A percentile compares a stretch with the other conserved stretches of the same genome.
Evolutionary conservation across 2,329 filamentous ascomycete species (phyloP).

Genomic region (Westerdykella sp.): DNA sequence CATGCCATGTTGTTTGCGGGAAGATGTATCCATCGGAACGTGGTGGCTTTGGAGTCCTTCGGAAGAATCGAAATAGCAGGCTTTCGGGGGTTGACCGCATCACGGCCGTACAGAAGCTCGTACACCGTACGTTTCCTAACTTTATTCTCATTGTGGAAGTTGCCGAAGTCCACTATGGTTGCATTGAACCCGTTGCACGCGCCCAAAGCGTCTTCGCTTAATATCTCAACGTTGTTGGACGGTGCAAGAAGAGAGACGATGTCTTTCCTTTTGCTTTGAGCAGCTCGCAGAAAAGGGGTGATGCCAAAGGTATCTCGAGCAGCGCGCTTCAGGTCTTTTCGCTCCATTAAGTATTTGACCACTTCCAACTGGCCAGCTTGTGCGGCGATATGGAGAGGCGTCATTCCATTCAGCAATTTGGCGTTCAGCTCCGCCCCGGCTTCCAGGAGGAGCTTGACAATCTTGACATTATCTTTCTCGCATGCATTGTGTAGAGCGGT

Average conservation of each 20-base stretch:
- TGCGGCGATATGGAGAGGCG: constrained; percentile 35
- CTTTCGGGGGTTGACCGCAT: constrained; percentile 28
- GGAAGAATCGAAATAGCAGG: constrained; percentile 34
- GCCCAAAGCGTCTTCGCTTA: constrained; percentile 30
- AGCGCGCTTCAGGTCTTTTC: constrained; percentile 32
- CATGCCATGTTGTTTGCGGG: constrained; percentile 52
- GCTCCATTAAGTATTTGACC: constrained; percentile 33
- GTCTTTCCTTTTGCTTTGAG: constrained; percentile 35
- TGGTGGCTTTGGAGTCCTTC: constrained; percentile 37
- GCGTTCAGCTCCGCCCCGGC: constrained; percentile 32
- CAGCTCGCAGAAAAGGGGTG: constrained; percentile 40
- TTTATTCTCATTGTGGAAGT: constrained; percentile 32
- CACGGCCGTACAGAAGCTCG: constrained; percentile 32
- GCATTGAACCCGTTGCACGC: constrained; percentile 36
- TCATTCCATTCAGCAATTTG: constrained; percentile 30
- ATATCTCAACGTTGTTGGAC: constrained; percentile 34
- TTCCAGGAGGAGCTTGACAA: constrained; percentile 25
- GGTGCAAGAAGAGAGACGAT: constrained; percentile 40
- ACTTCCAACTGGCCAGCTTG: constrained; percentile 31
- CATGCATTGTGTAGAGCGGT: constrained; percentile 33
- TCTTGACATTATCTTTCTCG: constrained; percentile 26
- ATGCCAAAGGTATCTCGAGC: constrained; percentile 41
- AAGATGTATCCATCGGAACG: constrained; percentile 43
- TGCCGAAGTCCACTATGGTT: constrained; percentile 37
- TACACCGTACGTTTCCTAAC: constrained; percentile 29